Conservation (phyloP, 169 alveolate genomes). For the Eimeria praecox region DNA sequence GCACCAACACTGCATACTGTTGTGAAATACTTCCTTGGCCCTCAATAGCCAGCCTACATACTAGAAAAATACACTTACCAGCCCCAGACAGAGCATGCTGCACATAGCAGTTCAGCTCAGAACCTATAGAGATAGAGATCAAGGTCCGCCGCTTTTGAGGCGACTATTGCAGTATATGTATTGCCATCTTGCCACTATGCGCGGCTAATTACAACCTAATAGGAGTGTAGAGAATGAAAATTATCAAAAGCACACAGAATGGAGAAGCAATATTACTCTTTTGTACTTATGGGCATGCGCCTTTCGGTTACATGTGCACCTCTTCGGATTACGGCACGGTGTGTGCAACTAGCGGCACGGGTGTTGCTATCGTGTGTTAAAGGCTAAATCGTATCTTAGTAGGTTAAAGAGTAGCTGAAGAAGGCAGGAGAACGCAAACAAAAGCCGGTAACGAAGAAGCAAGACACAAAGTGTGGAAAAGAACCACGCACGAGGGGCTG, state of each 20-base stretch:
- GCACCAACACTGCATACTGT: background rate
- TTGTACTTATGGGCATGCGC: background rate
- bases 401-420: background rate
- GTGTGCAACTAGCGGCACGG: slow-evolving; percentile 6
- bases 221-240: background rate
- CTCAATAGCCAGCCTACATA: background rate
- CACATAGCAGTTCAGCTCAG: background rate
- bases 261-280: background rate
- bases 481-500: background rate
- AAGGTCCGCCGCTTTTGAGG: background rate
- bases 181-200: background rate
- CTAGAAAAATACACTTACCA: background rate
- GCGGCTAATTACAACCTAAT: background rate
- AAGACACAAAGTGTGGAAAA: background rate
- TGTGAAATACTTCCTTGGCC: background rate
- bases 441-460: background rate
- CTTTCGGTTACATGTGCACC: background rate
- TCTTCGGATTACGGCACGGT: background rate
- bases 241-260: background rate
- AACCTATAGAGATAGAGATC: background rate
- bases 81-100: background rate
- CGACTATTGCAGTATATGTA: background rate
- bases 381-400: background rate
- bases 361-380: background rate
- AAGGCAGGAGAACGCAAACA: background rate